Evolutionary conservation across 257 asterid genomes (phyloP).

Genomic region (Datura wrightii): DNA sequence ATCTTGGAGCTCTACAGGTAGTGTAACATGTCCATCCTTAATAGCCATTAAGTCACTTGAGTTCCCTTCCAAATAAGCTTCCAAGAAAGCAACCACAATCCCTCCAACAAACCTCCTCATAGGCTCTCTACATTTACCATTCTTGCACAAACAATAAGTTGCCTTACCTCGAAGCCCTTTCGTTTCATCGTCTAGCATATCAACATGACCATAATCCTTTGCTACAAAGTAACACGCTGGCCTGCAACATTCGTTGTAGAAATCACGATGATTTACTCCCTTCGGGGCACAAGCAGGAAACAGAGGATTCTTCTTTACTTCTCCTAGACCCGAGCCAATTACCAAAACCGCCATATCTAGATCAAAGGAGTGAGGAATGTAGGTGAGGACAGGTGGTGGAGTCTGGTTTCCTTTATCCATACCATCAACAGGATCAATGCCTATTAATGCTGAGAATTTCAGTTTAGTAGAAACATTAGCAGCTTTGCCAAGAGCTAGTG

Average conservation of each 20-base stretch:
- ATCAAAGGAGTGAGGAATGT: slow-evolving; percentile 67
- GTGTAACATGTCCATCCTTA: slow-evolving; percentile 47
- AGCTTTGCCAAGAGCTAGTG: slow-evolving; percentile 49
- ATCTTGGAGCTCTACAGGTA: slow-evolving; percentile 68
- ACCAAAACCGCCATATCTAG: slow-evolving; percentile 59
- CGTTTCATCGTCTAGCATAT: slow-evolving; percentile 82
- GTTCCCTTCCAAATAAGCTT: slow-evolving; percentile 64
- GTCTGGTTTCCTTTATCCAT: slow-evolving; percentile 71
- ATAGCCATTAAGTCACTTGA: slow-evolving; percentile 53
- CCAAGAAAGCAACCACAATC: slow-evolving; percentile 69
- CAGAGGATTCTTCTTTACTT: slow-evolving; percentile 58
- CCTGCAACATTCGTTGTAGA: slow-evolving; percentile 64
- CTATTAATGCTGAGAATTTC: slow-evolving; percentile 76
- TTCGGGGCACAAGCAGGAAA: slow-evolving; percentile 89
- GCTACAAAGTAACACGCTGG: slow-evolving; percentile 74
- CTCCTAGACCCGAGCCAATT: slow-evolving; percentile 84
- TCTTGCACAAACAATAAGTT: slow-evolving; percentile 75
- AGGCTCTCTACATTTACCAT: slow-evolving; percentile 69
- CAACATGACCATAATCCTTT: slow-evolving; percentile 85
- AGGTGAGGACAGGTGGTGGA: slow-evolving; percentile 75
- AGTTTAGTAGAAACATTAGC: slow-evolving; percentile 28
- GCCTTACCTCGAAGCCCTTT: slow-evolving; percentile 72
- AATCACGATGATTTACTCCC: slow-evolving; percentile 86
- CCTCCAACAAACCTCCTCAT: slow-evolving; percentile 93
- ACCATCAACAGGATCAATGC: slow-evolving; percentile 90